Conservation (phyloP, 208 protist species). For the Acanthamoeba triangularis region DNA sequence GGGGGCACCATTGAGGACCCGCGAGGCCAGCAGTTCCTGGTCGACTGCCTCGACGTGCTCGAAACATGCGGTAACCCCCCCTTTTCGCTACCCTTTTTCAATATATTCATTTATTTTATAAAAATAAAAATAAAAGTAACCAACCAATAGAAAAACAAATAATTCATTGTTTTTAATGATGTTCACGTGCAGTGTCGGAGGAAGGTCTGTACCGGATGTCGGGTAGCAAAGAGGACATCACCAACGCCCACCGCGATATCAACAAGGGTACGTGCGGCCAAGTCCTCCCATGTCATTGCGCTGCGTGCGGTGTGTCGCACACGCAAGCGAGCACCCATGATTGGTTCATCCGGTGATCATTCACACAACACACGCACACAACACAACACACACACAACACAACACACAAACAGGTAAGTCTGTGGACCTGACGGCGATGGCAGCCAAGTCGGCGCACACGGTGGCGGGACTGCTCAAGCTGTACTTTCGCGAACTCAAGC, state of each 20-base stretch:
- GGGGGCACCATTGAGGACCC: slow-evolving; percentile 17
- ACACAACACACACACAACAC: too few species aligned
- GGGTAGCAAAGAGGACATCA: slow-evolving; percentile 20
- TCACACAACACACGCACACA: background rate
- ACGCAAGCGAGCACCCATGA: background rate
- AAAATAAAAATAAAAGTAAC: too few species aligned
- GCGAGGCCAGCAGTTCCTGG: slow-evolving; percentile 13
- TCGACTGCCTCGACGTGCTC: slow-evolving; percentile 11
- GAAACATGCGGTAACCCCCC: background rate
- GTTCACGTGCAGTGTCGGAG: background rate
- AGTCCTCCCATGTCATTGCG: background rate
- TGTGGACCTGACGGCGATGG: slow-evolving; percentile 13
- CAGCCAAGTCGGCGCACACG: slow-evolving; percentile 23
- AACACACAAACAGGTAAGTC: slow-evolving; percentile 4
- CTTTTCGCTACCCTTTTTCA: background rate
- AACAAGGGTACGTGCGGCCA: background rate
- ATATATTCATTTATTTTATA: too few species aligned
- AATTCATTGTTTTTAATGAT: background rate
- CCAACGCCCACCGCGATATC: background rate
- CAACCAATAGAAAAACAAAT: background rate
- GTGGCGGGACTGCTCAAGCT: background rate
- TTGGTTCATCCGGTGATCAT: background rate
- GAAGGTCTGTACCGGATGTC: slow-evolving; percentile 40
- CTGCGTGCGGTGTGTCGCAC: background rate
- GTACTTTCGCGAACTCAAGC: slow-evolving; percentile 37